phyloP scores from a whole-genome alignment of 2,329 filamentous ascomycete species.

The Phaeophleospora eucalypticola region DNA sequence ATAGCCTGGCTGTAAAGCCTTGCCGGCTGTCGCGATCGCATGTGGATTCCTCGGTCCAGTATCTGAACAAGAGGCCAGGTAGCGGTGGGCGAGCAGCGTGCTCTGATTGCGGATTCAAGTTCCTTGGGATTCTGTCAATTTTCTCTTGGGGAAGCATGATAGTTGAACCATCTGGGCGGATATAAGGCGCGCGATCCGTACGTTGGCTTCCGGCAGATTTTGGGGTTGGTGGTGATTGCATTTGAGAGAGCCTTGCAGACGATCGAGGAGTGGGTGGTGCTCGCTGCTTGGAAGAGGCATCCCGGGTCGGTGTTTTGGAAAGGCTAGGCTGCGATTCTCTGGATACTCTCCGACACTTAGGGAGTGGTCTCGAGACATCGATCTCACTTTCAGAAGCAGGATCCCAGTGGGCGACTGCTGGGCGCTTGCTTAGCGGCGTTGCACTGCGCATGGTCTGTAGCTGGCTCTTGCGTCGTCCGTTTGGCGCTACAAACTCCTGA shows the following conservation, averaged over 20 bases:
- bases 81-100: conserved; percentile 6
- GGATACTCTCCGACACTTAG: too few species aligned
- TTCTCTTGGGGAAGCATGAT: neutral
- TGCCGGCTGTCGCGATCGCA: conserved; percentile 7
- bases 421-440: neutral
- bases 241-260: too few species aligned
- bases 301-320: too few species aligned
- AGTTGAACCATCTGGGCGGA: neutral
- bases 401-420: neutral
- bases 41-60: conserved; percentile 6
- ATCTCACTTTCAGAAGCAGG: neutral
- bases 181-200: neutral
- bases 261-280: too few species aligned
- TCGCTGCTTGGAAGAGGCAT: too few species aligned
- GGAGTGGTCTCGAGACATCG: too few species aligned
- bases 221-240: too few species aligned
- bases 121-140: neutral
- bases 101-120: neutral
- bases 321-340: too few species aligned
- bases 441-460: neutral
- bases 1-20: conserved; percentile 7
- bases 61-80: conserved; percentile 10
- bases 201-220: neutral
- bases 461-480: neutral
- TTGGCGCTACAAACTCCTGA: neutral